Evolutionary conservation across 208 protist genomes (phyloP), one percentile per base, ranked within the genome.

Genomic region (Crithidia acanthocephali): DNA sequence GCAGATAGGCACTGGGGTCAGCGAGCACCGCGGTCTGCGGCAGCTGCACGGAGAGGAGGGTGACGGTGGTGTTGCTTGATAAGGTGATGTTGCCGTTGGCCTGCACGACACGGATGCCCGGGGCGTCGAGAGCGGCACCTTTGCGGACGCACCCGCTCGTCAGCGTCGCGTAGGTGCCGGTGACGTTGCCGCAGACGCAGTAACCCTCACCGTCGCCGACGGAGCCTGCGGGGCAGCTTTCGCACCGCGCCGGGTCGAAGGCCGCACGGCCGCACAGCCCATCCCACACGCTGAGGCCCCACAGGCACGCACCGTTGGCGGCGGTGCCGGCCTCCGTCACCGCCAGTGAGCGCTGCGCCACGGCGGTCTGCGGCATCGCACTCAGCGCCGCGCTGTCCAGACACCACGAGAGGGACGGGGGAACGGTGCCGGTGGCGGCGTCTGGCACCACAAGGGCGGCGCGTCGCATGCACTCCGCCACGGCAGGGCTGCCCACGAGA

Each of bases 111-210:
- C 57, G 72, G 20, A 77, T 13, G 9, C 53, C 64, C 0, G 74
- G 59, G 0, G 32, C 32, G 65, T 65, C 60, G 35, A 65, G 62
- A 15, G 67, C 56, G 2, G 62, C 42, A 20, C 61, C 74, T 44
- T 70, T 68, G 50, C 22, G 18, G 33, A 69, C 16, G 32, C 74
- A 80, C 6, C 74, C 74, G 23, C 42, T 56, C 56, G 67, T 74
- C 55, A 68, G 52, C 57, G 65, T 68, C 9, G 42, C 28, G 60
- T 80, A 80, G 45, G 50, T 45, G 44, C 30, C 37, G 8, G 32
- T 66, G 56, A 61, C 51, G 48, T 80, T 55, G 47, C 67, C 67
- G 61, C 74, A 80, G 30, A 68, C 74, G 74, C 74, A 80, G 66
- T 80, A 48, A 7, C 74, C 74, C 48, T 80, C 74, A 30, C 67